phyloP scores from a whole-genome alignment of 768 basidiomycete genomes.

The Tricholoma saponaceum region DNA sequence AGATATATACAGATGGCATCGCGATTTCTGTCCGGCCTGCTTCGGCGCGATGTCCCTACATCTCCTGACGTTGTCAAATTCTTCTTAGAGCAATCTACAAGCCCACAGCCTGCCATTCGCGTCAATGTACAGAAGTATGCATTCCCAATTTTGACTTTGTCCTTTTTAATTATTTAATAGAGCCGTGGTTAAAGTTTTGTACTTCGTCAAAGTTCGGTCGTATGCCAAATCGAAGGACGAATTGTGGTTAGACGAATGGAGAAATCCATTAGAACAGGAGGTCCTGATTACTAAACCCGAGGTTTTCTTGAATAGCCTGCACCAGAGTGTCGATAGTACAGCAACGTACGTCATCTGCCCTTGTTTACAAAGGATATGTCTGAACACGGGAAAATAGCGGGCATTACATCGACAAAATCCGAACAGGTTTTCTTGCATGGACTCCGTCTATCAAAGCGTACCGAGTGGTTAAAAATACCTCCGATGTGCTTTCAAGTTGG shows the following conservation, averaged over 20 bases:
- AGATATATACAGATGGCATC: slow-evolving; percentile 73
- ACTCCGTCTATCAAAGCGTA: slow-evolving; percentile 60
- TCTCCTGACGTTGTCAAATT: slow-evolving; percentile 53
- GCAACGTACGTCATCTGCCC: slow-evolving; percentile 27
- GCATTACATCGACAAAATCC: slow-evolving; percentile 67
- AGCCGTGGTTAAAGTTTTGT: slow-evolving; percentile 61
- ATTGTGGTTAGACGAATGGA: slow-evolving; percentile 73
- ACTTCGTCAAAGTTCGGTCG: slow-evolving; percentile 72
- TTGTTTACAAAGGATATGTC: background rate
- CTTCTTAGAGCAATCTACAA: slow-evolving; percentile 62
- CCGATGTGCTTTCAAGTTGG: slow-evolving; percentile 47
- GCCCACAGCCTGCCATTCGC: slow-evolving; percentile 68
- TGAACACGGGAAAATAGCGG: slow-evolving; percentile 24
- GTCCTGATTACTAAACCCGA: slow-evolving; percentile 44
- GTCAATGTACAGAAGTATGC: slow-evolving; percentile 58
- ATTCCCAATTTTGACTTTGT: background rate
- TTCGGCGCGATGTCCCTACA: slow-evolving; percentile 58
- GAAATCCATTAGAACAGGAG: slow-evolving; percentile 50
- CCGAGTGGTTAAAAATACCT: slow-evolving; percentile 31
- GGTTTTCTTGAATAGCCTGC: slow-evolving; percentile 46
- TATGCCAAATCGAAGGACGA: slow-evolving; percentile 60
- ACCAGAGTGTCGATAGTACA: slow-evolving; percentile 29
- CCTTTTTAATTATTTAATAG: slow-evolving; percentile 28
- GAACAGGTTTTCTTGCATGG: slow-evolving; percentile 81
- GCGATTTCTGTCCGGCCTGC: slow-evolving; percentile 54